Percentiles rank a stretch among this genome's conserved stretches.
phyloP scores from a whole-genome alignment of 2,329 filamentous ascomycete genomes.

The Aspergillus sergii region DNA sequence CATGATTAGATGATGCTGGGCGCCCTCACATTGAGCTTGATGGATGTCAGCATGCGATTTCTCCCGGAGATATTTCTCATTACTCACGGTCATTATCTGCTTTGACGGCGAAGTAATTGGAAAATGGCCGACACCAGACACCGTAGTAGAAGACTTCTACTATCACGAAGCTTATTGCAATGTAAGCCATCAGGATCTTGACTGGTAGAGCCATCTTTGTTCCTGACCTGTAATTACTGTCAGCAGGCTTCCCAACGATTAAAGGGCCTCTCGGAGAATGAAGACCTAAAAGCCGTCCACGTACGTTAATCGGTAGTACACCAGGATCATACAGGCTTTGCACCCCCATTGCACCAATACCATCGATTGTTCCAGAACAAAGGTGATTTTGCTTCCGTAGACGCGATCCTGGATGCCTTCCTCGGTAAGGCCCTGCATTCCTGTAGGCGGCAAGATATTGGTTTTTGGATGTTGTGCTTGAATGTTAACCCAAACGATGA shows the following conservation, averaged over 20 bases:
- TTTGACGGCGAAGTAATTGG: neutral
- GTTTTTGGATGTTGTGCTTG: neutral
- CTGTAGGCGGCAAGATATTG: neutral
- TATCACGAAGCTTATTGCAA: neutral
- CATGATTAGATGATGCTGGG: neutral
- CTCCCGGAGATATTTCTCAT: neutral
- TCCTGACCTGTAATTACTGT: neutral
- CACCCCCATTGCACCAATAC: neutral
- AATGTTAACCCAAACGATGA: neutral
- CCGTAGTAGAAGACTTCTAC: neutral
- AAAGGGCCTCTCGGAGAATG: rapidly evolving
- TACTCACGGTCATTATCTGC: neutral
- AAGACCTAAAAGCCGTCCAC: neutral
- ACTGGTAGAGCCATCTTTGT: neutral
- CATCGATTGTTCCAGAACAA: neutral
- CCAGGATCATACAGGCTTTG: neutral
- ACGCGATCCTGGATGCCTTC: neutral
- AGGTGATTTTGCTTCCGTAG: neutral
- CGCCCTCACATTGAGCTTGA: neutral
- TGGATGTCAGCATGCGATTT: neutral
- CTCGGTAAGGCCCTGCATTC: neutral
- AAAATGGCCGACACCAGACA: neutral
- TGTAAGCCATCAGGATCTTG: neutral
- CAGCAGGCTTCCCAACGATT: neutral
- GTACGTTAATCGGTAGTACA: neutral